A percentile compares a stretch with the other conserved stretches of the same genome.
Conservation (phyloP, 2,329 filamentous ascomycete species). For the Myriosclerotinia scirpicola region DNA sequence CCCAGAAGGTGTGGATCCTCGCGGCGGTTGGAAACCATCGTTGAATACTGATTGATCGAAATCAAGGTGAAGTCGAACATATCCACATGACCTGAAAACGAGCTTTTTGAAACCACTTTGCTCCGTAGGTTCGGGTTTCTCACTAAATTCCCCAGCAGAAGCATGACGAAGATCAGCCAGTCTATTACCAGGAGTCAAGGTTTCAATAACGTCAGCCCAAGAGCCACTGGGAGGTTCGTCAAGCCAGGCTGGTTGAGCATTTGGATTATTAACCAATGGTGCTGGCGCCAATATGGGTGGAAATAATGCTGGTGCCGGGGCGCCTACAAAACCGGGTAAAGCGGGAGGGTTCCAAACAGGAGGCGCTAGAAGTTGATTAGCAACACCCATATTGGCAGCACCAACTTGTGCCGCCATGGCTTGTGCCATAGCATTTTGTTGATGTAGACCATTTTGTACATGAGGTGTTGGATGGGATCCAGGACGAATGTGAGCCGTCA, state of each 20-base stretch:
- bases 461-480: conserved; percentile 28
- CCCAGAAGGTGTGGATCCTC: conserved; percentile 24
- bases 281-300: background rate
- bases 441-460: conserved; percentile 20
- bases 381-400: background rate
- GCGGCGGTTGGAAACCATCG: conserved; percentile 6
- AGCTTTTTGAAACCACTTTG: conserved; percentile 33
- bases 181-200: conserved; percentile 49
- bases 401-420: conserved; percentile 12
- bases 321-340: background rate
- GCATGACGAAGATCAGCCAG: conserved; percentile 45
- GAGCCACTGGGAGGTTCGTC: conserved; percentile 45
- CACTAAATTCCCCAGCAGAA: conserved; percentile 40
- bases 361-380: background rate
- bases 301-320: background rate
- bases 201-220: conserved; percentile 52
- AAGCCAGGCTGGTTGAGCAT: conserved; percentile 37
- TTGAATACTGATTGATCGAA: conserved; percentile 37
- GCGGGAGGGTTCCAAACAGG: background rate
- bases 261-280: conserved; percentile 22
- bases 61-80: conserved; percentile 37
- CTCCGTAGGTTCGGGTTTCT: conserved; percentile 30
- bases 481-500: conserved; percentile 50
- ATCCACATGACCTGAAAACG: conserved; percentile 39
- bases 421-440: conserved; percentile 18